Evolutionary conservation across 768 basidiomycete genomes (phyloP), one percentile per base, ranked within the genome.

Genomic region (Suillus discolor): DNA sequence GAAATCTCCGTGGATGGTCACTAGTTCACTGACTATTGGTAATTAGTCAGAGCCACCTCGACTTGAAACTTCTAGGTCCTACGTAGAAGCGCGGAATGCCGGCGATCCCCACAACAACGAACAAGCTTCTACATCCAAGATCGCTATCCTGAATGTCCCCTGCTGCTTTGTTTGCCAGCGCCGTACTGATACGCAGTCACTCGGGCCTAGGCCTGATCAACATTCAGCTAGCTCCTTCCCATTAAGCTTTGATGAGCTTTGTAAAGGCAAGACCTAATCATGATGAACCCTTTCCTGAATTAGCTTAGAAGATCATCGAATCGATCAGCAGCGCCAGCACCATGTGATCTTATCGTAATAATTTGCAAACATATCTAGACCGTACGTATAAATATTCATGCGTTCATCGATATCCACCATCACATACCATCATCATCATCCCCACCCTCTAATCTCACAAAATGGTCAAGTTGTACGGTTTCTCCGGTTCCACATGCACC

Each of bases 401-500:
- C 38, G 15, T 36, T 41, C 61, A 59, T 63, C 55, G n/a, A 20
- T 20, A 31, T 4, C 4, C 15, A 23, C 23, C 31, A 31, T 12
- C 65, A 25, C 34, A 16, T 59, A 36, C 64, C 31, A 65, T 5
- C 7, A 53, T 12, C 28, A 9, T 31, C 53, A 31, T 6, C 25
- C 41, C 34, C 62, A 20, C 6, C 6, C 1, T 7, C 25, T 1
- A 39, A 41, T 62, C 18, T 12, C 6, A 36, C 5, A 65, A 20
- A 62, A 83, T 82, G 79, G 71, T 75, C 61, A 78, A 74, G 51
- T 62, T 83, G 47, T 47, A 77, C 72, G 81, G 81, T 18, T 57
- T 0, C 65, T 7, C 71, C 59, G 0, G 15, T 39, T 85, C 87
- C 7, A 80, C 84, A 25, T 84, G 80, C 79, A 84, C 85, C 6